A percentile compares a stretch with the other conserved stretches of the same genome.
These are phyloP conservation scores for Phytophthora sp. DNA, from an alignment of 352 stramenopile species.

Conservation along the genomic window DNA sequence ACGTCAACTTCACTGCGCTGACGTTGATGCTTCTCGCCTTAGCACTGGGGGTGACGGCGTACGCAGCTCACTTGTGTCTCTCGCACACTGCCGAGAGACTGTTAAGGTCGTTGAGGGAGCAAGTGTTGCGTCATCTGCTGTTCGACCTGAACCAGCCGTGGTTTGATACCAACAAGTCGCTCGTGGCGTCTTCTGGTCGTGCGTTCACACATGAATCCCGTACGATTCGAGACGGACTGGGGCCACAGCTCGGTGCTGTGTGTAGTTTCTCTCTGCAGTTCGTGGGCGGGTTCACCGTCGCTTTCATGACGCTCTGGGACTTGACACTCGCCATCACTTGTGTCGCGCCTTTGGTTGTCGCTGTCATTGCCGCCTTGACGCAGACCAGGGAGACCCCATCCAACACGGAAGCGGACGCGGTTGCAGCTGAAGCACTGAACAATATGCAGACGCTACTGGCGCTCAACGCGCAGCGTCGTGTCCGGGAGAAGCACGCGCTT, in stretches of 20 bases:
- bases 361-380: not conserved
- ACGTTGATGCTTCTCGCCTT: constrained; percentile 28
- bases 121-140: constrained; percentile 31
- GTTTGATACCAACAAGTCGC: constrained; percentile 22
- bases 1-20: constrained; percentile 25
- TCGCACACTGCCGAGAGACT: constrained; percentile 28
- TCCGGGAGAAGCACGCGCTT: constrained; percentile 30
- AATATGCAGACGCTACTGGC: constrained; percentile 38
- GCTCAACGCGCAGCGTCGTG: constrained; percentile 38
- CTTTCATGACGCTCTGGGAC: constrained; percentile 31
- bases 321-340: constrained; percentile 29
- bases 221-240: constrained; percentile 30
- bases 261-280: constrained; percentile 30
- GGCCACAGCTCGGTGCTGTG: constrained; percentile 16
- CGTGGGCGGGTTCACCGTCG: constrained; percentile 17
- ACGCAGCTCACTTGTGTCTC: constrained; percentile 34
- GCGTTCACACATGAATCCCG: constrained; percentile 26
- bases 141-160: constrained; percentile 27
- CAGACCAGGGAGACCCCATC: not conserved
- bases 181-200: not conserved
- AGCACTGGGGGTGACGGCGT: constrained; percentile 25
- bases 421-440: constrained; percentile 32
- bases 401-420: constrained; percentile 24
- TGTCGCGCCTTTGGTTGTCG: constrained; percentile 14
- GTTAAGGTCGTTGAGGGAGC: constrained; percentile 23